Base-by-base conservation (phyloP, 192 early-diverging fungal species). In the Podila epigama region DNA sequence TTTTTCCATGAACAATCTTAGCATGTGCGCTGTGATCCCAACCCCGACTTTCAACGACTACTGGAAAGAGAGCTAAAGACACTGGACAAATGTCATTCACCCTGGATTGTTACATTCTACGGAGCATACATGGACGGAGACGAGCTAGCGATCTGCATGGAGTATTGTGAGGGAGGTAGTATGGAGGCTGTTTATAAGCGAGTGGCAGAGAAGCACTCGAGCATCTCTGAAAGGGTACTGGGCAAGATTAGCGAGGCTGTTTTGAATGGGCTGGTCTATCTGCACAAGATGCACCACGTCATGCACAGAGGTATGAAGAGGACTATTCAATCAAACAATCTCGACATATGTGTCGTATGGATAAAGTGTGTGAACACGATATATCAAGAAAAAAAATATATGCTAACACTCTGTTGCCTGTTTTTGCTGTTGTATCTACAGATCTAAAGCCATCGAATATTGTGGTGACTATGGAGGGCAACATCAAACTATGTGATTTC, bases 401-500 rank as follows among this genome's bases (percentile, higher is more conserved):
- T 66, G 6, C 69, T n/a, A 12, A 40, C 15, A 20, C 16, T 2
- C 25, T 53, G n/a, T 33, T 57, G 10, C 4, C 5, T 12, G 4
- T 16, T 44, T 9, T 40, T 54, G 15, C 52, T 35, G 16, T 15
- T 8, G 1, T 31, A 35, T 16, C 11, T 51, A 8, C 37, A 96
- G 98, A 99, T 70, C 89, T 99, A 72, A 99, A 99, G 82, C 98
- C 98, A 10, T 96, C 95, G 32, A 99, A 99, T 75, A 97, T 99
- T 63, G 77, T 99, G 55, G 85, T 98, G 12, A 95, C 97, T 32
- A 87, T 88, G 48, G 79, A 83, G 6, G 98, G 98, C n/a, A 84
- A 94, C 62, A 92, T 99, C 70, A 99, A 99, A 70, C 87, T 99
- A 22, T 96, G 94, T 58, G 97, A 99, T 80, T 97, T 99, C 81